Evolutionary conservation across 371 early-diverging fungal species (phyloP), one percentile per base, ranked within the genome.

Genomic region (Lichtheimia hyalospora): DNA sequence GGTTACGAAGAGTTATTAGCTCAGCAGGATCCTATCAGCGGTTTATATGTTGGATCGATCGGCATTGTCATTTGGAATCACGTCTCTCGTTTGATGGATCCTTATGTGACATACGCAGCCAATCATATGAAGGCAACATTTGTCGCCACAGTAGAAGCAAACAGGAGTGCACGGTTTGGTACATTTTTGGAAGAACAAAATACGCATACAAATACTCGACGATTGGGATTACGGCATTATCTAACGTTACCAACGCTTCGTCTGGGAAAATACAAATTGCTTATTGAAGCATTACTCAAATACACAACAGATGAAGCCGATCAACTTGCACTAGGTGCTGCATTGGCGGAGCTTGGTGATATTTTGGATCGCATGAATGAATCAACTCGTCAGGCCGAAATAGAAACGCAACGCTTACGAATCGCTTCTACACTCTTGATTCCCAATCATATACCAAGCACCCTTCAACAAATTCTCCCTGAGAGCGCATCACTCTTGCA

Each of bases 161-260:
- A 63, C 20, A 52, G 62, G 4, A 77, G 71, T 28, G 43, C 58
- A 1, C 46, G 49, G 1, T 71, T 77, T 57, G 53, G 53, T 0
- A 23, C 39, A 3, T 73, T 71, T 40, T 34, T 77, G 1, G 58
- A 57, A 14, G 5, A 21, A 6, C 77, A 73, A 46, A 54, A 71
- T 43, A 50, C 57, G 0, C 23, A 61, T 0, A 63, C 54, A 46
- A 60, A 52, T 28, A 69, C 74, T 2, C 55, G 77, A 7, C 52
- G 74, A 28, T 43, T 77, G 3, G 77, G 71, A 0, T 49, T 77
- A 8, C 62, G 64, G 2, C 77, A 77, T 27, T 77, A 69, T 16
- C 46, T 77, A 4, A 69, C 70, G 8, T 52, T 66, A 2, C 77
- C 77, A 3, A 71, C 74, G 0, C 40, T 71, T 3, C 67, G 77